These are phyloP conservation scores for Pholiota molesta DNA, from an alignment of 768 basidiomycete species.

Conservation along the genomic window DNA sequence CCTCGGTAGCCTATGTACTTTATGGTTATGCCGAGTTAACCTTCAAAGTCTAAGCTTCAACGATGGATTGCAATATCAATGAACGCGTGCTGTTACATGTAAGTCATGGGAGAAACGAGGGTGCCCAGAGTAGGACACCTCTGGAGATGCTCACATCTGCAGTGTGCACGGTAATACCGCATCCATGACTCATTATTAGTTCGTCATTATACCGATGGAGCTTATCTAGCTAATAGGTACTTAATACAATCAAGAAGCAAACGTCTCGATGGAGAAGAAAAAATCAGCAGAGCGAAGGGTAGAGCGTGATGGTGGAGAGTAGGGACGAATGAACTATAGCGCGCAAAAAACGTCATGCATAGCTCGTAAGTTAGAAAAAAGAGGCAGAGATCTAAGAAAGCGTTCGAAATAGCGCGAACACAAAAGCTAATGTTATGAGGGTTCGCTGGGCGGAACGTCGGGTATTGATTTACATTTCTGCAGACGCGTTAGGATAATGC, in stretches of 20 bases:
- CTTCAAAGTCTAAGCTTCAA: too few relatives aligned
- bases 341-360: neutral
- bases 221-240: neutral
- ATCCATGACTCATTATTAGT: neutral
- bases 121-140: neutral
- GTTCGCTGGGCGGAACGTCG: neutral
- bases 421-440: neutral
- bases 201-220: neutral
- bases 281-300: neutral
- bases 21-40: too few relatives aligned
- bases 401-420: neutral
- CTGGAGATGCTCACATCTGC: neutral
- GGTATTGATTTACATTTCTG: neutral
- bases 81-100: too few relatives aligned
- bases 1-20: too few relatives aligned
- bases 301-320: neutral
- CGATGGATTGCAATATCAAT: too few relatives aligned
- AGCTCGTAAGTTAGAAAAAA: neutral
- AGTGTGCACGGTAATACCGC: neutral
- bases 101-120: neutral
- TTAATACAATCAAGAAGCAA: neutral
- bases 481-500: neutral
- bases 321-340: slow-evolving; percentile 2
- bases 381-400: neutral
- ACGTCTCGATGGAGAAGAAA: neutral